Evolutionary conservation across 1,139 yeast genomes (phyloP).

Genomic region (Pneumocystis jirovecii): DNA sequence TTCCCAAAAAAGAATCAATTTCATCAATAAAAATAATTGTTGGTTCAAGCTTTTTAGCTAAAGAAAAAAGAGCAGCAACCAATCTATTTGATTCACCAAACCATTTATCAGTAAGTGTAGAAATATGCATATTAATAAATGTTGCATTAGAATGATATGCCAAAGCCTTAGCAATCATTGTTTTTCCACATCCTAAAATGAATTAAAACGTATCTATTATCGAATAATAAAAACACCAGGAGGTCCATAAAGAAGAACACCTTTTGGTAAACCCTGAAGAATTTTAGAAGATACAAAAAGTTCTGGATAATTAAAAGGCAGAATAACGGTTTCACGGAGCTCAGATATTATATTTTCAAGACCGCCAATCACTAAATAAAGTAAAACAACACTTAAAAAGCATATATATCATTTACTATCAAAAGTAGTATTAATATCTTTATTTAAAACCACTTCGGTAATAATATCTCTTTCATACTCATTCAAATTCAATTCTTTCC

Average conservation of each 20-base stretch:
- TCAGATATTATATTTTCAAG: constrained; percentile 69
- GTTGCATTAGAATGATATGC: constrained; percentile 89
- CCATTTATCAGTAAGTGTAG: constrained; percentile 95
- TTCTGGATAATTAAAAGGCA: constrained; percentile 48
- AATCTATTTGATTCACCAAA: constrained; percentile 92
- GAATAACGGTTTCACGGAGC: constrained; percentile 69
- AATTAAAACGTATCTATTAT: background rate
- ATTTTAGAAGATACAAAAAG: constrained; percentile 37
- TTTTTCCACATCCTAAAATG: constrained; percentile 75
- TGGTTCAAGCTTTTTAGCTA: constrained; percentile 83
- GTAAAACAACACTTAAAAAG: background rate
- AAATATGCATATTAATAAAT: constrained; percentile 82
- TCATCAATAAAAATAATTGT: constrained; percentile 93
- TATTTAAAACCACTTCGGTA: constrained; percentile 68
- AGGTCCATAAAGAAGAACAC: constrained; percentile 85
- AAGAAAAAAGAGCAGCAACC: constrained; percentile 81
- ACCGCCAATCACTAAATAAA: constrained; percentile 63
- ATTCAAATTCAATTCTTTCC: constrained; percentile 42
- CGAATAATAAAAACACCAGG: constrained; percentile 29
- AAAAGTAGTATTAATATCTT: constrained; percentile 61
- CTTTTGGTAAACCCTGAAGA: constrained; percentile 78
- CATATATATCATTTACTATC: constrained; percentile 28
- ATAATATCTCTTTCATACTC: constrained; percentile 68
- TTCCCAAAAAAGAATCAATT: constrained; percentile 84
- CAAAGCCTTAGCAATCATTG: constrained; percentile 91